Evolutionary conservation across 164 flowering plant genomes (phyloP).

Genomic region (Liquidambar formosana): DNA sequence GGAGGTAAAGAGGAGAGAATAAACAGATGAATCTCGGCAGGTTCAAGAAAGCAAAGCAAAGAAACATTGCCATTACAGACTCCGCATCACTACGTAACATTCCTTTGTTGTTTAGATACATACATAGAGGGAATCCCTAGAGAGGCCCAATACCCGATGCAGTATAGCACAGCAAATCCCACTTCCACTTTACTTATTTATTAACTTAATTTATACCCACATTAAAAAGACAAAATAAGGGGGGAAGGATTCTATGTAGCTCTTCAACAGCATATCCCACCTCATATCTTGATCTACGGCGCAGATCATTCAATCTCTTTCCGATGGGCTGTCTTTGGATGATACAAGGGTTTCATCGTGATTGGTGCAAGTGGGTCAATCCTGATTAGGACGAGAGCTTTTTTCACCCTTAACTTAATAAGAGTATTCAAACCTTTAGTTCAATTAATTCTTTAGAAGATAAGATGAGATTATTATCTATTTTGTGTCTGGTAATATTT

Average conservation of each 20-base stretch:
- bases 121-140: constrained; percentile 50
- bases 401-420: no score
- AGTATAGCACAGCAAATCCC: constrained; percentile 41
- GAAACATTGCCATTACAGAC: constrained; percentile 17
- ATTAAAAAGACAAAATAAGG: no score
- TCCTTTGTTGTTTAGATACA: constrained; percentile 25
- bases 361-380: no score
- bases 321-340: no score
- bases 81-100: constrained; percentile 39
- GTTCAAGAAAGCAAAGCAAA: constrained; percentile 32
- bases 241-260: no score
- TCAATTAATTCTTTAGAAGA: no score
- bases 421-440: no score
- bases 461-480: no score
- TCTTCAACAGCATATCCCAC: no score
- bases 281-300: background rate
- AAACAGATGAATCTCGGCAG: constrained; percentile 41
- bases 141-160: constrained; percentile 44
- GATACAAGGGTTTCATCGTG: no score
- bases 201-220: background rate
- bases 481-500: no score
- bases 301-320: background rate
- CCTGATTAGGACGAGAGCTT: no score
- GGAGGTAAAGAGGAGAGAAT: constrained; percentile 14
- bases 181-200: constrained; percentile 26